These are phyloP conservation scores for Cadophora sp. DNA, from an alignment of 2,329 filamentous ascomycete genomes.

Conservation along the genomic window DNA sequence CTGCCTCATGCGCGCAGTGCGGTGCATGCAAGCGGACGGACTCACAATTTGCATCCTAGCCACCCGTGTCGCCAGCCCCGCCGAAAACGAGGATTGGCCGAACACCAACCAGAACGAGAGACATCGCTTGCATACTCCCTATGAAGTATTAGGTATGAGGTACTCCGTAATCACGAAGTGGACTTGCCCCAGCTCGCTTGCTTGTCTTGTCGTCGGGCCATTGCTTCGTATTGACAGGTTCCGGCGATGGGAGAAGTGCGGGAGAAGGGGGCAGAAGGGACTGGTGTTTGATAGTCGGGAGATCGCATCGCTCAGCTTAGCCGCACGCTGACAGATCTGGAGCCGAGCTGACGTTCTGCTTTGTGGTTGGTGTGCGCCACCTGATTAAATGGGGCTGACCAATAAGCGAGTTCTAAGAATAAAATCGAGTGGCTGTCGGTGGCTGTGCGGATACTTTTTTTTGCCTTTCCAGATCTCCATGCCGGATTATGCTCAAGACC, in stretches of 20 bases:
- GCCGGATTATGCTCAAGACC: not conserved
- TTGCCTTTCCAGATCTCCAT: not conserved
- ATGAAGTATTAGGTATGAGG: too few species aligned
- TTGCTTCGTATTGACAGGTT: constrained; percentile 17
- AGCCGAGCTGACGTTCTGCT: not conserved
- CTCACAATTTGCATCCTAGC: constrained; percentile 6
- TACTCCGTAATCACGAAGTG: constrained; percentile 6
- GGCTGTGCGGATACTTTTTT: constrained; percentile 9
- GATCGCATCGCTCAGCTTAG: constrained; percentile 11
- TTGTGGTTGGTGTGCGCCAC: constrained; percentile 12
- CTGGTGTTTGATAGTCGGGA: constrained; percentile 11
- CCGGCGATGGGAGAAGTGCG: constrained; percentile 8
- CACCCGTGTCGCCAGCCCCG: constrained; percentile 1
- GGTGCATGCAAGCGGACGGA: constrained; percentile 10
- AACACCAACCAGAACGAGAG: not conserved
- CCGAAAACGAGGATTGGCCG: not conserved
- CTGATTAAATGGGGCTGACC: not conserved
- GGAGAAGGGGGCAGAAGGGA: not conserved
- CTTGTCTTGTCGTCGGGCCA: constrained; percentile 3
- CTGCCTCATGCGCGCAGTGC: too few species aligned
- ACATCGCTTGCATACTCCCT: not conserved
- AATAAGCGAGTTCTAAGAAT: constrained; percentile 10
- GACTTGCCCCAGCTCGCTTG: not conserved
- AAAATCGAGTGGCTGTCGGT: constrained; percentile 11
- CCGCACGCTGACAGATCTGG: constrained; percentile 1